Conservation (phyloP, 306 rosid genomes). For the Astragalus glycyphyllos region DNA sequence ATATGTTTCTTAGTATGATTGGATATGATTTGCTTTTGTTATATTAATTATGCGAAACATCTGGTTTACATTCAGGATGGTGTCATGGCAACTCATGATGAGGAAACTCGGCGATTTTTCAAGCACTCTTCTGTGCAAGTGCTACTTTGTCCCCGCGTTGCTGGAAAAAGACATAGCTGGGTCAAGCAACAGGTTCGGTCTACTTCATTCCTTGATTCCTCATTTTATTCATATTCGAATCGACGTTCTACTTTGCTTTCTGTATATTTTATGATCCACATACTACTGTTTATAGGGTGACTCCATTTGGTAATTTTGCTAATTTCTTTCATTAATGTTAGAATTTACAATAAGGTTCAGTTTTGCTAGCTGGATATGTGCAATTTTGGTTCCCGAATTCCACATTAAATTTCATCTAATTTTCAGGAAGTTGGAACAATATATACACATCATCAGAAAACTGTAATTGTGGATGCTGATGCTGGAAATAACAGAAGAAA, state of each 20-base stretch:
- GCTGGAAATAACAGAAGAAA: conserved; percentile 81
- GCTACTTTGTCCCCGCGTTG: conserved; percentile 85
- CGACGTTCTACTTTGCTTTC: conserved; percentile 16
- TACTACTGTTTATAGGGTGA: conserved; percentile 14
- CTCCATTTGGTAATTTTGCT: conserved; percentile 23
- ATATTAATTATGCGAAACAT: conserved; percentile 24
- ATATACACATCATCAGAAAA: conserved; percentile 98
- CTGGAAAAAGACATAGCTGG: conserved; percentile 96
- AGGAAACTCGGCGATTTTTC: conserved; percentile 93
- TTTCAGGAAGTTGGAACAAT: conserved; percentile 91
- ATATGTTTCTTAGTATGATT: not conserved
- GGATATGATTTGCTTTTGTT: conserved; percentile 14
- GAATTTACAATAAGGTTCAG: conserved; percentile 29
- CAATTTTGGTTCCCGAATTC: conserved; percentile 28
- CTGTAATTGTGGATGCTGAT: conserved; percentile 90
- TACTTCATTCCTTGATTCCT: conserved; percentile 24
- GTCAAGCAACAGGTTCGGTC: conserved; percentile 73
- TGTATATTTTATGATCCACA: conserved; percentile 10
- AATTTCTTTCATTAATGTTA: conserved; percentile 11
- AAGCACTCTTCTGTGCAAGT: conserved; percentile 94
- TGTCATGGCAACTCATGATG: conserved; percentile 96
- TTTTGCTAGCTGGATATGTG: conserved; percentile 22
- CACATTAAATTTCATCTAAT: conserved; percentile 38
- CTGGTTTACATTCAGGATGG: conserved; percentile 75
- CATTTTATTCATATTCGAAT: conserved; percentile 5